These are phyloP conservation scores for Chrysoporthe cubensis DNA, from an alignment of 2,329 filamentous ascomycete genomes.

Conservation along the genomic window DNA sequence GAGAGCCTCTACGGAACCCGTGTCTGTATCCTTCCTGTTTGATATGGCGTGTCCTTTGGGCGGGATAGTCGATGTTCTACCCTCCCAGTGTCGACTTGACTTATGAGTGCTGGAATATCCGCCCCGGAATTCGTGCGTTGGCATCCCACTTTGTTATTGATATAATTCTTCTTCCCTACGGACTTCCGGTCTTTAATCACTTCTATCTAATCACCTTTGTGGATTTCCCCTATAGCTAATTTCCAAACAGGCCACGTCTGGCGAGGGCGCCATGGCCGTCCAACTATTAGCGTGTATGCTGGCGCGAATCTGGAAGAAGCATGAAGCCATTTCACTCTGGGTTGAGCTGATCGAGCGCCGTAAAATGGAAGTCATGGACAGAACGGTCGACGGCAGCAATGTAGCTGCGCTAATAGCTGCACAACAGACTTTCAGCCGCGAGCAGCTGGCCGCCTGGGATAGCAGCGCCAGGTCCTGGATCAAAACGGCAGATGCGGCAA, in stretches of 20 bases:
- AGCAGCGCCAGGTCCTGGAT: slow-evolving; percentile 40
- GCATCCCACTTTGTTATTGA: too few species aligned
- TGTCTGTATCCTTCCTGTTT: too few species aligned
- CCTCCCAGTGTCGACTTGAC: too few species aligned
- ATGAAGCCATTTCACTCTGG: slow-evolving; percentile 39
- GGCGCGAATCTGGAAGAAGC: slow-evolving; percentile 33
- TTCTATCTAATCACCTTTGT: too few species aligned
- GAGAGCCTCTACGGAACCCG: too few species aligned
- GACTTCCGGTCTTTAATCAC: too few species aligned
- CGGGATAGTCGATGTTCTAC: too few species aligned
- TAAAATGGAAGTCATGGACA: slow-evolving; percentile 12
- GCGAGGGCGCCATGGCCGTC: slow-evolving; percentile 34
- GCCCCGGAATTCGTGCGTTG: too few species aligned
- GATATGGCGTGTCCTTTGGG: too few species aligned
- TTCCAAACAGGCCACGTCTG: slow-evolving; percentile 33
- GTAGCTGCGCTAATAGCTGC: background rate
- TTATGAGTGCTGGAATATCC: too few species aligned
- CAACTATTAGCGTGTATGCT: slow-evolving; percentile 42
- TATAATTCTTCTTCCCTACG: too few species aligned
- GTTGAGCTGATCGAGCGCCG: slow-evolving; percentile 35
- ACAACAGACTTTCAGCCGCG: slow-evolving; percentile 14
- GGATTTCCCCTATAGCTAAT: too few species aligned
- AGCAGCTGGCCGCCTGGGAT: slow-evolving; percentile 38
- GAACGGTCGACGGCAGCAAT: background rate
- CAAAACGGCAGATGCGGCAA: slow-evolving; percentile 35